These are phyloP conservation scores for Monilinia laxa DNA, from an alignment of 2,329 filamentous ascomycete species.

Conservation along the genomic window DNA sequence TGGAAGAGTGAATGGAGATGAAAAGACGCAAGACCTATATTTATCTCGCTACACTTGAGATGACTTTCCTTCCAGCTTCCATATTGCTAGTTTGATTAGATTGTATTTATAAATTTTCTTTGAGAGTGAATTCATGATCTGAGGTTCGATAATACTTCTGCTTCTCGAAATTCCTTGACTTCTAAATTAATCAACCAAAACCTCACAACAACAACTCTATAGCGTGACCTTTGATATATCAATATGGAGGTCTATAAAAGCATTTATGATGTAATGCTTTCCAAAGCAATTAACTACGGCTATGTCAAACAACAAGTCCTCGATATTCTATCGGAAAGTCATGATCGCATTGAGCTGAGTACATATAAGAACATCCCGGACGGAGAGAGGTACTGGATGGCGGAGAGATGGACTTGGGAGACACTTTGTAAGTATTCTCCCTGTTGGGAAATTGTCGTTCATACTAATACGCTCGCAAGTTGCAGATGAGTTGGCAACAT, in stretches of 20 bases:
- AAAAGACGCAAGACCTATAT: background rate
- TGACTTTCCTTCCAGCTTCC: background rate
- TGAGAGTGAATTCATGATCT: background rate
- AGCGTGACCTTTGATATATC: background rate
- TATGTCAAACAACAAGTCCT: background rate
- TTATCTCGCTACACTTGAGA: background rate
- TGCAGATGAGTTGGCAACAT: background rate
- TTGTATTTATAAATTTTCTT: background rate
- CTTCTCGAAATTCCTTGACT: no score
- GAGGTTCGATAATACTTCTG: background rate
- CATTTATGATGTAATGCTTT: background rate
- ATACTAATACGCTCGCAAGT: background rate
- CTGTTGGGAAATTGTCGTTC: background rate
- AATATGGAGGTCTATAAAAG: constrained; percentile 1
- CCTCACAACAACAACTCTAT: background rate
- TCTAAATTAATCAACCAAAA: background rate
- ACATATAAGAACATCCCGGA: background rate
- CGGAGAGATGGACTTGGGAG: constrained; percentile 1
- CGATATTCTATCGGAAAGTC: background rate
- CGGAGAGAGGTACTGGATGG: background rate
- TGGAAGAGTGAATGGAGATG: no score
- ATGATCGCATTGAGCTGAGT: background rate
- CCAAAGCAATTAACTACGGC: background rate
- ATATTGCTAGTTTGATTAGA: background rate
- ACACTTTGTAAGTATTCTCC: background rate